Evolutionary conservation across 2,329 filamentous ascomycete genomes (phyloP), one percentile per base, ranked within the genome.

Genomic region (Sclerotinia nivalis): DNA sequence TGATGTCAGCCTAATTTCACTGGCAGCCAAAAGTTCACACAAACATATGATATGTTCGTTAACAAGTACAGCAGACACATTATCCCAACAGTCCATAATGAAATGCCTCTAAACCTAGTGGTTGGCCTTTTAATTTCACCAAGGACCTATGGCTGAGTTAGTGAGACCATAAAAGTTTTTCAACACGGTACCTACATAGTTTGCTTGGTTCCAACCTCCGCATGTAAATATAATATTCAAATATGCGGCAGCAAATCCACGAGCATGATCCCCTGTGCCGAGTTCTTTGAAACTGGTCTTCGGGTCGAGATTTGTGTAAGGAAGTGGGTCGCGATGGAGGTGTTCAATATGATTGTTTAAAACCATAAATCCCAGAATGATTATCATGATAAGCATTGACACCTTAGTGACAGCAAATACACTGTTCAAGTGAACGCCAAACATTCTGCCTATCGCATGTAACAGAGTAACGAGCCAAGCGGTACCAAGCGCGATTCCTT

Each of bases 371-470:
- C 80, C 82, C 20, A 80, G 73, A 10, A 75, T 70, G 47, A 82
- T 78, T 52, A 87, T 83, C n/a, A 83, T 77, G 1, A 86, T 68
- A 1, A 88, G 79, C 3, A 86, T 81, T 45, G 78, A 73, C 2
- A 86, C 75, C 72, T 88, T 88, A 70, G 85, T 74, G 1, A 82
- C 75, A 4, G 84, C 85, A 40, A 87, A 78, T 22, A 80, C 47
- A 71, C 87, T 87, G 74, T 84, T 85, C 40, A 87, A 74, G 34
- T 79, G 75, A 55, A 87, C 85, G 4, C 86, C 85, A 2, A 82
- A 83, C 10, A 81, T 78, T 40, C 85, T 78, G 62, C 83, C 86
- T 31, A 78, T 75, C 1, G 77, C 80, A 72, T 87, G 85, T 0
- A 86, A 79, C 18, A 85, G 77, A 70, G 84, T 84, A 4, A 83